Percentiles rank a stretch among this genome's conserved stretches.
Evolutionary conservation across 2,329 filamentous ascomycete species (phyloP).

Genomic region (Pseudovirgaria hyperparasitica): DNA sequence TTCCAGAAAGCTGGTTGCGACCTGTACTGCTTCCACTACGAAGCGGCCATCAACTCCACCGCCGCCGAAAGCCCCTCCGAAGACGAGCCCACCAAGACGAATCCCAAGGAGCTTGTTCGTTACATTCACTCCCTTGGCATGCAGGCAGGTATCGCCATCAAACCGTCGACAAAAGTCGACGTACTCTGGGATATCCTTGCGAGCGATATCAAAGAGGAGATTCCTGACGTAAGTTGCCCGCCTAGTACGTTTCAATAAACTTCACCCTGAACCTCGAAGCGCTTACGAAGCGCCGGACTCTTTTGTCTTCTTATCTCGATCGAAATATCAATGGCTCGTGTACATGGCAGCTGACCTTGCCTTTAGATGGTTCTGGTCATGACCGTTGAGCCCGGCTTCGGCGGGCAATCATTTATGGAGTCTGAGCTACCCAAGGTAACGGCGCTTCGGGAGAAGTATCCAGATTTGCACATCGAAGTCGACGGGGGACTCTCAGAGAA

Average conservation of each 20-base stretch:
- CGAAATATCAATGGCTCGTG: too few relatives aligned
- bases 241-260: too few relatives aligned
- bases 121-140: conserved; percentile 85
- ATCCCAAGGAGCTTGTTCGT: conserved; percentile 69
- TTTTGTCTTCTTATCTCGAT: too few relatives aligned
- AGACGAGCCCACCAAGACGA: conserved; percentile 58
- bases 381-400: conserved; percentile 96
- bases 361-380: conserved; percentile 91
- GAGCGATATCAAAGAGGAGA: conserved; percentile 55
- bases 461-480: conserved; percentile 91
- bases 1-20: conserved; percentile 92
- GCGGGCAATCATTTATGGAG: conserved; percentile 97
- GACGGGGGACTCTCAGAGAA: conserved; percentile 80
- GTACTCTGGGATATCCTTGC: conserved; percentile 87
- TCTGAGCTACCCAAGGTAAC: conserved; percentile 89
- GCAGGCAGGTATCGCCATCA: conserved; percentile 88
- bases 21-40: conserved; percentile 99
- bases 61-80: conserved; percentile 69
- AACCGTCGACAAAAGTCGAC: conserved; percentile 81
- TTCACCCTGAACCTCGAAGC: too few relatives aligned
- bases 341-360: too few relatives aligned
- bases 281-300: too few relatives aligned
- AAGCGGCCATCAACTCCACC: conserved; percentile 74
- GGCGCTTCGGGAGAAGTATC: conserved; percentile 71
- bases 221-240: conserved; percentile 79